Conservation (phyloP, 1,284 basidiomycete species). For the Marasmius fiardii region DNA sequence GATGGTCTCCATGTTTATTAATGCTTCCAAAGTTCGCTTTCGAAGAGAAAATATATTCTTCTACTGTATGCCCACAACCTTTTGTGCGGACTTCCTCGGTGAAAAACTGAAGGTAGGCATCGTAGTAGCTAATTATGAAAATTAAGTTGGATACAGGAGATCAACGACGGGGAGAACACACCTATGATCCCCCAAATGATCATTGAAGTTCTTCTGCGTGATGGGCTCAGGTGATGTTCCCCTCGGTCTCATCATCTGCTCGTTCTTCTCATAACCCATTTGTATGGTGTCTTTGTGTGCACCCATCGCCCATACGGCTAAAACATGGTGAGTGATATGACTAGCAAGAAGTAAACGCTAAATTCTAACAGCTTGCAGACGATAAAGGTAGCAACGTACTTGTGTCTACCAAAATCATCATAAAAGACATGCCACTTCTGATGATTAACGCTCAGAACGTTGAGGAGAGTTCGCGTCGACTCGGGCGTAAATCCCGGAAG, state of each 20-base stretch:
- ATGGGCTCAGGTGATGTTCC: slow-evolving; percentile 41
- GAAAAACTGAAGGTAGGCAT: slow-evolving; percentile 59
- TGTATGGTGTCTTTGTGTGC: slow-evolving; percentile 37
- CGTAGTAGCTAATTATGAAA: slow-evolving; percentile 45
- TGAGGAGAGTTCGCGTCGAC: slow-evolving; percentile 30
- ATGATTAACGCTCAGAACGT: slow-evolving; percentile 38
- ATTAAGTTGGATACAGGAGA: not conserved
- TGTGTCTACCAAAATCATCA: slow-evolving; percentile 39
- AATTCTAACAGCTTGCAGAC: not conserved
- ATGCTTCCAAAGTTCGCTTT: slow-evolving; percentile 41
- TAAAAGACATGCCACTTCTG: slow-evolving; percentile 42
- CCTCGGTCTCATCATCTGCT: slow-evolving; percentile 33
- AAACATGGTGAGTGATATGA: slow-evolving; percentile 47
- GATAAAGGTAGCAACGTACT: slow-evolving; percentile 27
- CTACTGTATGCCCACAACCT: slow-evolving; percentile 44
- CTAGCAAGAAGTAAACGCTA: slow-evolving; percentile 23
- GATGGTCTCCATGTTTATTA: slow-evolving; percentile 29
- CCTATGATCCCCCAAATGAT: slow-evolving; percentile 48
- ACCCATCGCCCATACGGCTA: slow-evolving; percentile 52
- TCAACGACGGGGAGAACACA: slow-evolving; percentile 19
- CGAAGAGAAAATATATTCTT: slow-evolving; percentile 56
- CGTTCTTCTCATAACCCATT: slow-evolving; percentile 40
- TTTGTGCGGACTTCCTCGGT: slow-evolving; percentile 31
- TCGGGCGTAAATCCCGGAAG: slow-evolving; percentile 27
- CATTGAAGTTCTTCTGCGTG: slow-evolving; percentile 39